Base-by-base conservation (phyloP, 1,284 basidiomycete genomes). In the Microbotryum silenes-acaulis region DNA sequence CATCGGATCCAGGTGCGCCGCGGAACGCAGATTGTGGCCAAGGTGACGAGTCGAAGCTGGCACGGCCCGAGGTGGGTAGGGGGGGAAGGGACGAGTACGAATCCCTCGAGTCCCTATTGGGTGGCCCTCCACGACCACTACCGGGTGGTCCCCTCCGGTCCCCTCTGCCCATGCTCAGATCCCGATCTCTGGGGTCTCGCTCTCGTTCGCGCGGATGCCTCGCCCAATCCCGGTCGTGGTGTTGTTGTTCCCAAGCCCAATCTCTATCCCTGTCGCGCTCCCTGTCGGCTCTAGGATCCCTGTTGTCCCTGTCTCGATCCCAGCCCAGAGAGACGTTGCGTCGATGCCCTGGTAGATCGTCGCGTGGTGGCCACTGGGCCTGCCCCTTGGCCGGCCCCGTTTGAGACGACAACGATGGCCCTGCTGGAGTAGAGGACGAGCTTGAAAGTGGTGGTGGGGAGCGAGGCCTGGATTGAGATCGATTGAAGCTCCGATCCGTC, bases 401-500 rank as follows among this genome's bases (percentile, higher is more conserved):
- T 42, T 21, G 33, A 25, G 18, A 49, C 2, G 21, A 7, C 46
- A 6, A 49, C 3, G 48, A 49, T 1, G 64, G 49, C 10, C 66
- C 37, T 42, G 14, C 16, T 18, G 37, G 3, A 42, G 37, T 3
- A 18, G 37, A 42, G 37, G 37, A 42, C 16, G 37, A 42, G 37
- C 1, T 42, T 42, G 37, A 18, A 42, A 14, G 37, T 42, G 16
- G 16, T 42, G 37, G 37, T 42, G 37, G 37, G 5, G 37, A 42
- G 37, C 37, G 37, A 42, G 12, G 37, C 37, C 37, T 42, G 14
- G 16, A 6, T 42, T 42, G 37, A 18, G 37, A 42, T 42, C 37
- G 37, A 42, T 42, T 16, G 37, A 57, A 37, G 83, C 53, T 68
- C 21, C 76, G 70, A 25, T 79, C 76, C 14, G 37, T 10, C 16